Evolutionary conservation across 768 basidiomycete species (phyloP), one percentile per base, ranked within the genome.

Genomic region (Floccularia luteovirens): DNA sequence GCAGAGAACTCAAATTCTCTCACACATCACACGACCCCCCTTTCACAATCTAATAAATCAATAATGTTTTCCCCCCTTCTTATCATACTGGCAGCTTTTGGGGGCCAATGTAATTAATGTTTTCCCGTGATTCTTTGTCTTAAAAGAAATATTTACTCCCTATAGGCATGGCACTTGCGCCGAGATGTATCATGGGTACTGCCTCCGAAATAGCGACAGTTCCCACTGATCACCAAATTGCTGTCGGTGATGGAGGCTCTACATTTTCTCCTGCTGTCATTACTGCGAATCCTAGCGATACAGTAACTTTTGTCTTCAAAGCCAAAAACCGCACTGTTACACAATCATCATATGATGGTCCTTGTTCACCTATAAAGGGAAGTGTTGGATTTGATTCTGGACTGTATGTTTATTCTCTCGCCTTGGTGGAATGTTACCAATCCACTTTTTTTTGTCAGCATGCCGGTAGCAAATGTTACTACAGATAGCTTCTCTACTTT

Each of bases 321-420:
- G 60, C 66, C 35, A 69, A 70, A 57, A 71, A 72, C 50, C 72
- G 73, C 46, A 69, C 69, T 14, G 65, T 62, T 19, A 66, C 67
- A 8, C 65, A 70, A 35, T 68, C 65, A 7, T 60, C 46, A 44
- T 69, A 68, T 52, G 42, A 48, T 39, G 49, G 58, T 35, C 67
- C 68, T 16, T 70, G 69, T 47, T 28, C 43, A 24, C 24, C 56
- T 24, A 46, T 63, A 17, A 44, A 43, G 17, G 44, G 57, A 1
- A 43, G 39, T 19, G 23, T 45, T 30, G 68, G 66, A 1, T 67
- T 70, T 53, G 50, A 60, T 16, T 65, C 68, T 43, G 69, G 69
- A 50, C 69, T 68, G 70, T 72, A 47, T 48, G 68, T 56, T 16
- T 33, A n/a, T 36, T 32, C 21, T 20, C n/a, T 19, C 32, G 5